Evolutionary conservation across 116 monocot species (phyloP).

Genomic region (Phalaenopsis hybrid): DNA sequence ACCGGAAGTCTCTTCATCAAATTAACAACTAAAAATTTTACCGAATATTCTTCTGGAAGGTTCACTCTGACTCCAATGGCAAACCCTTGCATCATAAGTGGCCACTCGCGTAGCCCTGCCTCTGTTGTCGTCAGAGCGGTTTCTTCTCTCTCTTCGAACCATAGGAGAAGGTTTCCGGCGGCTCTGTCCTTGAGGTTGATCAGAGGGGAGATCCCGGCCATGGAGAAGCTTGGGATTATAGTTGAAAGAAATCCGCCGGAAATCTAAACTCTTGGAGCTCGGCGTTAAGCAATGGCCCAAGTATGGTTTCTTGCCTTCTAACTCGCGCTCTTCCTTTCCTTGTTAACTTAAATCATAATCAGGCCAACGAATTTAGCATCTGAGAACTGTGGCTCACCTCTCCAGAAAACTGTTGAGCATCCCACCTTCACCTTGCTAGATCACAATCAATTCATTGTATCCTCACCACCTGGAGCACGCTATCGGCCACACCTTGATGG

Average conservation of each 20-base stretch:
- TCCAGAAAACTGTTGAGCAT: no score
- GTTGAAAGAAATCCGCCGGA: conserved; percentile 34
- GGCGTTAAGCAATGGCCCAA: conserved; percentile 37
- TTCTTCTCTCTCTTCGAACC: not conserved
- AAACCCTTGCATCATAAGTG: not conserved
- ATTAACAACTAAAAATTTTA: not conserved
- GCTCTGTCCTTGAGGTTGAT: conserved; percentile 2
- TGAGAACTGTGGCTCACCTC: not conserved
- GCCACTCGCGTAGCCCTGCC: not conserved
- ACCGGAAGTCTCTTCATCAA: no score
- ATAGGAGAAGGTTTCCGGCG: not conserved
- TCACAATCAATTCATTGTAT: no score
- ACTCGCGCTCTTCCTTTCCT: not conserved
- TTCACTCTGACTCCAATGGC: conserved; percentile 2
- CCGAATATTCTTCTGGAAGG: not conserved
- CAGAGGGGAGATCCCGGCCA: conserved; percentile 26
- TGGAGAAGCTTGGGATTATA: conserved; percentile 29
- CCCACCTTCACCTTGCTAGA: no score
- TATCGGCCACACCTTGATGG: no score
- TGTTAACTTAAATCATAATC: not conserved
- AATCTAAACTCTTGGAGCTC: conserved; percentile 29
- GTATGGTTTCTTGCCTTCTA: conserved; percentile 5
- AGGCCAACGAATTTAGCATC: not conserved
- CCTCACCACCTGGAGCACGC: no score
- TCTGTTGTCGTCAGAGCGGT: not conserved